Base-by-base conservation (phyloP, 768 basidiomycete species). In the Hydnum rufescens region DNA sequence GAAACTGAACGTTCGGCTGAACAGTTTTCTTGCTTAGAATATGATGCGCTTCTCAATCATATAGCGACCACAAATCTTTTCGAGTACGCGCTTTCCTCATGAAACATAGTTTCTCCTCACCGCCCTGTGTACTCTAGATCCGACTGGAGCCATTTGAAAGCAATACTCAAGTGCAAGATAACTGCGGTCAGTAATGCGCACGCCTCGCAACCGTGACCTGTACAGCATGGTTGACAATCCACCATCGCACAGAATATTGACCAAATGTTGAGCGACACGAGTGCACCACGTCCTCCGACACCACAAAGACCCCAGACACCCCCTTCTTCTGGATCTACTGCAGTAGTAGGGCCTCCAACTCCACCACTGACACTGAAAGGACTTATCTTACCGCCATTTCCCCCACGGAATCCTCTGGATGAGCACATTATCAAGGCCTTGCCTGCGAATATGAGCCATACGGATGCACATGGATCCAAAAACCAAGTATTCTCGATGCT, bases 331-430 rank as follows among this genome's bases (percentile, higher is more conserved):
- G 31, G 6, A 6, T 16, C 49, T 5, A 34, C 49, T 5, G 49
- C 23, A 28, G 25, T 13, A 31, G 49, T 32, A 47, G 13, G 13
- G 13, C 44, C 13, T 13, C 44, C 44, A 13, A 28, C 44, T 13
- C 69, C 70, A 29, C 69, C 62, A 42, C 60, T 59, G 3, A 60
- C 61, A 26, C 66, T 67, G 16, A 84, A 77, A 5, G 82, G 81
- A 34, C 67, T 80, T 29, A 80, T 74, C 60, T 64, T 82, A 8
- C 75, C 83, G 8, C 82, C 87, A 1, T 87, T 86, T 60, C 76
- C 77, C 23, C 73, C 75, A 39, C 74, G 79, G 32, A 71, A 70
- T 68, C 31, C 54, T 51, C 71, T 72, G 39, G 60, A 69, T 74
- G 74, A 57, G 65, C 71, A 13, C 16, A 8, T 51, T 71, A 69